phyloP scores from a whole-genome alignment of 2,329 filamentous ascomycete species.

The Rugonectria rugulosa region DNA sequence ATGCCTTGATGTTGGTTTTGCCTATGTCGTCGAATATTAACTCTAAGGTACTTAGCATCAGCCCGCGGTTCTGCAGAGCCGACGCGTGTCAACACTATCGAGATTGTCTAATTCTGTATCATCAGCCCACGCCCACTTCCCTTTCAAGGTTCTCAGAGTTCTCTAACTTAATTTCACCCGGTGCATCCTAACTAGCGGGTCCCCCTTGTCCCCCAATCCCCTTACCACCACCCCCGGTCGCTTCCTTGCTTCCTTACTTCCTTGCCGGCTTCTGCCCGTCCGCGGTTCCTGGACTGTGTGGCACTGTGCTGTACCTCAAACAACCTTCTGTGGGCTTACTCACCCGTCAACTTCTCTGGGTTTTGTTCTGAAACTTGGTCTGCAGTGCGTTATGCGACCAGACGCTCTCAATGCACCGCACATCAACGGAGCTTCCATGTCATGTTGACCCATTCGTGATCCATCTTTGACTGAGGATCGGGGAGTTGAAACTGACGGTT shows the following conservation, averaged over 20 bases:
- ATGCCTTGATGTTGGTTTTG: too few species aligned
- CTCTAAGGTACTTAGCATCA: too few species aligned
- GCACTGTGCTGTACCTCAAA: neutral
- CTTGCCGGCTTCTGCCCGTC: too few species aligned
- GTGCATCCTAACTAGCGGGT: too few species aligned
- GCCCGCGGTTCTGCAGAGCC: too few species aligned
- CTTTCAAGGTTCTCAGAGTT: neutral
- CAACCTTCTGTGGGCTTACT: neutral
- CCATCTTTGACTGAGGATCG: neutral
- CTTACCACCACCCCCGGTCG: too few species aligned
- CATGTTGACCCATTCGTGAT: conserved; percentile 7
- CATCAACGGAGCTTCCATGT: conserved; percentile 15
- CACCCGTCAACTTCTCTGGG: neutral
- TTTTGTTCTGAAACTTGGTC: conserved; percentile 6
- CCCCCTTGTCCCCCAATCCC: too few species aligned
- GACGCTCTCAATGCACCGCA: conserved; percentile 10
- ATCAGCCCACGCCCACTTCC: conserved; percentile 5
- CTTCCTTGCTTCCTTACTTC: too few species aligned
- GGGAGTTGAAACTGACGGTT: neutral
- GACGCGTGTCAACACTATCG: conserved; percentile 6
- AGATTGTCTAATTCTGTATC: conserved; percentile 15
- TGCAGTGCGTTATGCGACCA: neutral
- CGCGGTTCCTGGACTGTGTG: too few species aligned
- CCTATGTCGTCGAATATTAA: too few species aligned
- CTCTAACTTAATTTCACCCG: too few species aligned